Evolutionary conservation across 2,329 filamentous ascomycete species (phyloP), one percentile per base, ranked within the genome.

Genomic region (Endocalyx cinctus): DNA sequence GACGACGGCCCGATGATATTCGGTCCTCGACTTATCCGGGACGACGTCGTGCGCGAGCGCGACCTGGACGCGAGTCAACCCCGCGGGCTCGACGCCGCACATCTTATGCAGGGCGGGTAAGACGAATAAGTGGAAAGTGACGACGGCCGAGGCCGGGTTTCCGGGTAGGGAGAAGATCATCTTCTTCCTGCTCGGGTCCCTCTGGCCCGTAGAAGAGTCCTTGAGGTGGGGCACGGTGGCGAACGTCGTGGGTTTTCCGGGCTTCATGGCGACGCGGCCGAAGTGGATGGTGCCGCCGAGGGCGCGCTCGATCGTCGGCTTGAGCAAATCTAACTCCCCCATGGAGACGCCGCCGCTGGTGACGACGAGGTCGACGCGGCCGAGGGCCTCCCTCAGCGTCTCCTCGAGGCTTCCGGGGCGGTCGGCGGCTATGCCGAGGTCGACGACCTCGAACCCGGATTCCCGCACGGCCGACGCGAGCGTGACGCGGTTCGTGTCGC

Each of bases 241-340:
- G 58, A 98, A 98, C 0, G 92, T 98, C 0, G 89, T 96, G 3
- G 92, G 92, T 62, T 97, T 98, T 5, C 92, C 92, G 0, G 92
- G 92, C 66, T 98, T 98, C 92, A 98, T 97, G 34, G 83, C 77
- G 3, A 98, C 92, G 4, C 92, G 83, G 16, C 92, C 92, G 50
- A 98, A 98, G 60, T 96, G 92, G 46, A 98, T 95, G 0, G 82
- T 92, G 6, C 92, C 92, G 36, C 88, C 87, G 1, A 98, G 75
- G 2, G 80, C 72, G 26, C 90, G 82, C 66, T 97, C 92, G 50
- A 98, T 86, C 0, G 90, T 97, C 0, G 92, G 90, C 58, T 98
- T 98, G 14, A 98, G 77, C 6, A 98, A 80, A 59, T 98, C 92
- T 3, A 96, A 78, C 63, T 98, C 92, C 36, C 92, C 92, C 92